These are phyloP conservation scores for Calocera viscosa DNA, from an alignment of 768 basidiomycete genomes.

Conservation along the genomic window DNA sequence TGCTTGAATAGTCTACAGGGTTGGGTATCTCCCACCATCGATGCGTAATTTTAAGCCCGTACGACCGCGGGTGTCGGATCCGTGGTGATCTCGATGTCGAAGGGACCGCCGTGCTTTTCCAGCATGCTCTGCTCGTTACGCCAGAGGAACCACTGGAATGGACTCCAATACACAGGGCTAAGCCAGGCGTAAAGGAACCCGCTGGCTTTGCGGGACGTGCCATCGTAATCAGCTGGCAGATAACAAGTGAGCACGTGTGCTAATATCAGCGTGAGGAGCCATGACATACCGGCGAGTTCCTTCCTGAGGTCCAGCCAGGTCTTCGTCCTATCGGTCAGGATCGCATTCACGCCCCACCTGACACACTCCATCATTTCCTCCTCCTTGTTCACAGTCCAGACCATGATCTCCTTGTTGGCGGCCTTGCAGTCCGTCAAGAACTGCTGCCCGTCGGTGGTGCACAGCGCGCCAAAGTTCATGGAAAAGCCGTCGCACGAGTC, in stretches of 20 bases:
- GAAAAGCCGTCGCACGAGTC: constrained; percentile 74
- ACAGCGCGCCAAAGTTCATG: constrained; percentile 60
- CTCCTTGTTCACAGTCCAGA: constrained; percentile 91
- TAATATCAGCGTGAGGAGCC: not conserved
- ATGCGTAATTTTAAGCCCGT: not conserved
- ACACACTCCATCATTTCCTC: constrained; percentile 85
- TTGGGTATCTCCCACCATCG: not conserved
- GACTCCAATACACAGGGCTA: not conserved
- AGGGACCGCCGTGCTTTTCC: not conserved
- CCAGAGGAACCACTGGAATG: not conserved
- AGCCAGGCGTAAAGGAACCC: not conserved
- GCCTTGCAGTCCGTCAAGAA: constrained; percentile 61
- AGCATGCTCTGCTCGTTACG: not conserved
- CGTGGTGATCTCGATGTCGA: constrained; percentile 3
- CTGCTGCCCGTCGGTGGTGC: constrained; percentile 58
- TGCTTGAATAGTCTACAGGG: not conserved
- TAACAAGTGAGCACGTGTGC: not conserved
- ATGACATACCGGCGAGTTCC: constrained; percentile 41
- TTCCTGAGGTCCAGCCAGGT: constrained; percentile 53
- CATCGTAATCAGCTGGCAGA: not conserved
- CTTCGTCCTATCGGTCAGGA: constrained; percentile 63
- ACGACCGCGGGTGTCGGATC: not conserved
- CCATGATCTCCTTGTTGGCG: constrained; percentile 73
- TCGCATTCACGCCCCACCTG: constrained; percentile 59
- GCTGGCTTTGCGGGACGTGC: not conserved